These are phyloP conservation scores for Clarireedia hainanense DNA, from an alignment of 2,329 filamentous ascomycete genomes.

Conservation along the genomic window DNA sequence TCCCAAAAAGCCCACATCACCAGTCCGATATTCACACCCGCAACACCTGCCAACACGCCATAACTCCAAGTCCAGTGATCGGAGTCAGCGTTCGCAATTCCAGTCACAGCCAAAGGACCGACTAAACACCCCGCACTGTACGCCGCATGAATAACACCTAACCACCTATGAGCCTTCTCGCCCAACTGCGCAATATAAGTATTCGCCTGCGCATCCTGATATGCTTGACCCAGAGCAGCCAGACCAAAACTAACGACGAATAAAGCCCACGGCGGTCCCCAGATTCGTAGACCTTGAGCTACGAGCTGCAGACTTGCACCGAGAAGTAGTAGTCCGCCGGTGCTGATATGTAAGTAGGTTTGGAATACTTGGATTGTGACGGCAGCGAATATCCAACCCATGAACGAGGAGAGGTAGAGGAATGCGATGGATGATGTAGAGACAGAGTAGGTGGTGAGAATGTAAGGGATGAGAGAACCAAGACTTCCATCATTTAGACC, in stretches of 20 bases:
- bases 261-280: constrained; percentile 48
- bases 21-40: background rate
- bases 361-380: constrained; percentile 36
- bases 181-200: constrained; percentile 46
- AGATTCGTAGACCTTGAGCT: constrained; percentile 46
- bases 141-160: constrained; percentile 57
- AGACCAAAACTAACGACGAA: constrained; percentile 52
- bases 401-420: constrained; percentile 47
- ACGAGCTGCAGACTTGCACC: constrained; percentile 48
- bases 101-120: constrained; percentile 46
- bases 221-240: constrained; percentile 51
- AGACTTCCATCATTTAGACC: constrained; percentile 58
- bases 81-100: constrained; percentile 36
- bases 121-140: constrained; percentile 45
- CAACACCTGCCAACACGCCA: background rate
- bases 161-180: constrained; percentile 47
- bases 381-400: constrained; percentile 52
- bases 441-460: constrained; percentile 48
- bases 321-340: constrained; percentile 48
- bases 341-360: constrained; percentile 42
- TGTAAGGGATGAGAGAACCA: constrained; percentile 54
- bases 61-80: constrained; percentile 35
- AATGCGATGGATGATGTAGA: constrained; percentile 43
- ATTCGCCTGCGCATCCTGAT: constrained; percentile 56
- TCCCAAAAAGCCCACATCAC: background rate